Conservation (phyloP, 352 stramenopile species). For the Phytopythium helicoides region DNA sequence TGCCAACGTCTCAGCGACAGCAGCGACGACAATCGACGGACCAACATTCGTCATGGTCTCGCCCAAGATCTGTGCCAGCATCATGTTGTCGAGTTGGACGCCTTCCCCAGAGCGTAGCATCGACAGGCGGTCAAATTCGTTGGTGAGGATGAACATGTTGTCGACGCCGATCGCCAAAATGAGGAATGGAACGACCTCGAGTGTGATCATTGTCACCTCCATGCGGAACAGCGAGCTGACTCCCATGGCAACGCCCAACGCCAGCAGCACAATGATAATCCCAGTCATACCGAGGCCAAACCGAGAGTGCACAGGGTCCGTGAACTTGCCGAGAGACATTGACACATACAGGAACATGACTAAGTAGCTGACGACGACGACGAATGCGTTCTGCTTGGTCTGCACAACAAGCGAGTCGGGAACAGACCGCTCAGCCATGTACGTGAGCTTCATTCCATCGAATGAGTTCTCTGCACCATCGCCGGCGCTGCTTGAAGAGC, state of each 20-base stretch:
- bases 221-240: conserved; percentile 66
- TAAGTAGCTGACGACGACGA: conserved; percentile 85
- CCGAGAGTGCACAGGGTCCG: conserved; percentile 65
- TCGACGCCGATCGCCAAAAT: conserved; percentile 91
- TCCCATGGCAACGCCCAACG: conserved; percentile 72
- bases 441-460: conserved; percentile 69
- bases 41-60: conserved; percentile 81
- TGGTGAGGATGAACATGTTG: conserved; percentile 93
- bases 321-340: conserved; percentile 73
- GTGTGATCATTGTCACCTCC: conserved; percentile 90
- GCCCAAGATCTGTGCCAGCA: conserved; percentile 63
- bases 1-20: conserved; percentile 76
- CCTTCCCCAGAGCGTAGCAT: conserved; percentile 30
- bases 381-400: conserved; percentile 86
- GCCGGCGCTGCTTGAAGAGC: no score
- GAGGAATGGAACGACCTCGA: conserved; percentile 90
- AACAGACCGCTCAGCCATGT: conserved; percentile 86
- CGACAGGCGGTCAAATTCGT: conserved; percentile 77
- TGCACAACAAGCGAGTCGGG: conserved; percentile 83
- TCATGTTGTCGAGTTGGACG: conserved; percentile 30
- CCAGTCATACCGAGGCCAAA: conserved; percentile 80
- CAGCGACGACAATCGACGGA: conserved; percentile 84
- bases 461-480: conserved; percentile 18
- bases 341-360: conserved; percentile 92
- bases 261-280: conserved; percentile 84